Conservation (phyloP, 257 asterid genomes). For the Solanum corneliomulleri region DNA sequence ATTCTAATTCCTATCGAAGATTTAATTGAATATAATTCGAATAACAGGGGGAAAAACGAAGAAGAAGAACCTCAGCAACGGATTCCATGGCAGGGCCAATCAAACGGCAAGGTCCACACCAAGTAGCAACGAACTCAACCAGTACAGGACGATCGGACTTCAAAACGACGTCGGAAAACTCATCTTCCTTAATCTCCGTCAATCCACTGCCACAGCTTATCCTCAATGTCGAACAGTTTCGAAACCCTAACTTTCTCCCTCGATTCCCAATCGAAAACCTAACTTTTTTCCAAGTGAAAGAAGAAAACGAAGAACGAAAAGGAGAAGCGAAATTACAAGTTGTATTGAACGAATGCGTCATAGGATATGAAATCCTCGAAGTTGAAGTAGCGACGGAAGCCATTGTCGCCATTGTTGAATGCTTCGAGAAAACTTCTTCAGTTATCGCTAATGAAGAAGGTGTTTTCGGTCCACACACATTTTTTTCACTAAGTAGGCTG, state of each 20-base stretch:
- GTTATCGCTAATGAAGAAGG: neutral
- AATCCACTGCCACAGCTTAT: constrained; percentile 29
- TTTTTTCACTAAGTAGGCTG: neutral
- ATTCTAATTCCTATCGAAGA: neutral
- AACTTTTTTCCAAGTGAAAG: neutral
- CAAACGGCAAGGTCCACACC: constrained; percentile 97
- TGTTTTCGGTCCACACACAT: neutral
- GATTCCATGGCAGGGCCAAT: constrained; percentile 60
- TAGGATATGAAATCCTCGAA: neutral
- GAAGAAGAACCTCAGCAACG: constrained; percentile 49
- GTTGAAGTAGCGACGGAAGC: neutral
- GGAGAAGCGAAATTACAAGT: neutral
- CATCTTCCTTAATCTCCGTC: constrained; percentile 37
- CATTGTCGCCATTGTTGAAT: neutral
- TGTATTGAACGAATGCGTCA: neutral
- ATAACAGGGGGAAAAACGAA: neutral
- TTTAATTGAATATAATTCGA: neutral
- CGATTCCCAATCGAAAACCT: neutral
- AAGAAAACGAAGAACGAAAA: neutral
- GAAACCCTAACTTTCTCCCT: neutral
- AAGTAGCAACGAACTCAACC: constrained; percentile 77
- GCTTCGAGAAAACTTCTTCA: neutral
- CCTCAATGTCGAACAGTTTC: neutral
- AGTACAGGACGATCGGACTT: constrained; percentile 73
- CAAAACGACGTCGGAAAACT: constrained; percentile 59